These are phyloP conservation scores for Ophiocordyceps camponoti-rufipedis DNA, from an alignment of 2,329 filamentous ascomycete species.

Conservation along the genomic window DNA sequence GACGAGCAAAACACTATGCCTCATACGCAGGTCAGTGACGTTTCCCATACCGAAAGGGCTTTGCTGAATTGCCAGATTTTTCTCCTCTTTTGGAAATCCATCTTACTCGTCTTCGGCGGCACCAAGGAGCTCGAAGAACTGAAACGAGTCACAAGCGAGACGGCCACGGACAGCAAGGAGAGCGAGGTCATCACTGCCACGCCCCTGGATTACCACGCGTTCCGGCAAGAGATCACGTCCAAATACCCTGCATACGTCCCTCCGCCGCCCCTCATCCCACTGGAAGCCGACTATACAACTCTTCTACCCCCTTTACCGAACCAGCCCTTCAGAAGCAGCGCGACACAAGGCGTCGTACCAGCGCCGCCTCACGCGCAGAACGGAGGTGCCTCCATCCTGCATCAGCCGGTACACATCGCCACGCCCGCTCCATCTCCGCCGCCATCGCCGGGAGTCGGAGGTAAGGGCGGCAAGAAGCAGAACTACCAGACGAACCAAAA, in stretches of 20 bases:
- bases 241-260: slow-evolving; percentile 96
- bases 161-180: slow-evolving; percentile 37
- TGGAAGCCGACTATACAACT: slow-evolving; percentile 81
- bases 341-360: slow-evolving; percentile 43
- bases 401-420: slow-evolving; percentile 96
- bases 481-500: slow-evolving; percentile 99
- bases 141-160: slow-evolving; percentile 53
- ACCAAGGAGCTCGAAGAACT: slow-evolving; percentile 52
- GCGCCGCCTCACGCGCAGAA: slow-evolving; percentile 32
- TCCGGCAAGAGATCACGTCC: slow-evolving; percentile 89
- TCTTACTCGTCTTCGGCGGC: slow-evolving; percentile 73
- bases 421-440: slow-evolving; percentile 92
- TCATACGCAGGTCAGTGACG: slow-evolving; percentile 37
- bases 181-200: slow-evolving; percentile 80
- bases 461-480: slow-evolving; percentile 93
- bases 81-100: slow-evolving; percentile 79
- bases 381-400: slow-evolving; percentile 61
- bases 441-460: slow-evolving; percentile 69
- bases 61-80: slow-evolving; percentile 36
- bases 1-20: slow-evolving; percentile 45
- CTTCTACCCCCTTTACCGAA: slow-evolving; percentile 73
- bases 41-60: neutral
- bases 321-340: slow-evolving; percentile 44
- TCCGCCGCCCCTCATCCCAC: slow-evolving; percentile 61
- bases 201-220: slow-evolving; percentile 87